These are phyloP conservation scores for Saraca asoca DNA, from an alignment of 331 rosid species.

Conservation along the genomic window DNA sequence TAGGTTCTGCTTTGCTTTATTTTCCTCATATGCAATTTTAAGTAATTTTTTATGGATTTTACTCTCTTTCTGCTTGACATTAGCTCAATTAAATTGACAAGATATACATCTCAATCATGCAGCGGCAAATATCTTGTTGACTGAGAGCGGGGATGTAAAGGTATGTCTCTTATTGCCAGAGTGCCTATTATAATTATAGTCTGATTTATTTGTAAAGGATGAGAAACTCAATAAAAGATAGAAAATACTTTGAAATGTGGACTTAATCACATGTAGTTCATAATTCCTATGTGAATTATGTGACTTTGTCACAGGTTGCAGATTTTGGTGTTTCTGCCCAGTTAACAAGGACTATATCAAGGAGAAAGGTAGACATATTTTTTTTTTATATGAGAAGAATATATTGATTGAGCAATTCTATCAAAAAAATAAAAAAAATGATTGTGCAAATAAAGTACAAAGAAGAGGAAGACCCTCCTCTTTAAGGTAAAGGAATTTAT, in stretches of 20 bases:
- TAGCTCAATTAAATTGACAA: constrained; percentile 30
- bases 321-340: constrained; percentile 99
- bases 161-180: constrained; percentile 46
- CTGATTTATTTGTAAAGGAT: constrained; percentile 20
- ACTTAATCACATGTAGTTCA: constrained; percentile 27
- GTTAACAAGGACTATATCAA: constrained; percentile 95
- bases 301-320: constrained; percentile 74
- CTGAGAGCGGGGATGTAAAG: constrained; percentile 97
- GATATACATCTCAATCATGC: constrained; percentile 48
- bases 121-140: constrained; percentile 96
- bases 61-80: constrained; percentile 11
- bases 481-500: neutral
- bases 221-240: constrained; percentile 32
- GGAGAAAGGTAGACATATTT: constrained; percentile 77
- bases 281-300: constrained; percentile 33
- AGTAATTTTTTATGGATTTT: constrained; percentile 14
- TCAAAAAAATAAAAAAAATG: no score
- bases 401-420: no score
- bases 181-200: constrained; percentile 23
- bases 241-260: constrained; percentile 32
- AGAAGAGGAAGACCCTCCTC: neutral
- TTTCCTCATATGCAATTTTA: constrained; percentile 11
- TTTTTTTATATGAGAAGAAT: neutral
- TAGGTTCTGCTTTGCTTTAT: constrained; percentile 23
- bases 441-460: neutral